Evolutionary conservation across 768 basidiomycete genomes (phyloP).

Genomic region (Russula vinacea): DNA sequence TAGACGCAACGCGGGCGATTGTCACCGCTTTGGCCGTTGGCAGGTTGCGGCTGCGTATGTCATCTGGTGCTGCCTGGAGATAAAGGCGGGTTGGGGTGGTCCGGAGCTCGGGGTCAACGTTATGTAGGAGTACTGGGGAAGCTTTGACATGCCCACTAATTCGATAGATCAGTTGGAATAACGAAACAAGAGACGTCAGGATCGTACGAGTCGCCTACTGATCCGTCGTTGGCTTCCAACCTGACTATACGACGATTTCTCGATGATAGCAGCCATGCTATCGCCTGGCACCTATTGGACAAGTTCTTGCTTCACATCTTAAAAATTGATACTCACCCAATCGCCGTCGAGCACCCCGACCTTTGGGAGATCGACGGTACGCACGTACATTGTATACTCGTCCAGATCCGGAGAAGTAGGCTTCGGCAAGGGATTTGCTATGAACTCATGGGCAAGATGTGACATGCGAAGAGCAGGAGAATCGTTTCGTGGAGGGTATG

Average conservation of each 20-base stretch:
- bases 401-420: constrained; percentile 42
- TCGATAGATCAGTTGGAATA: not conserved
- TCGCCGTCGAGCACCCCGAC: constrained; percentile 70
- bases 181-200: constrained; percentile 1
- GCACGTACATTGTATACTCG: constrained; percentile 57
- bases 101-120: constrained; percentile 41
- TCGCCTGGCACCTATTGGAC: constrained; percentile 43
- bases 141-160: constrained; percentile 42
- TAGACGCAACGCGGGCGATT: constrained; percentile 77
- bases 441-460: constrained; percentile 29
- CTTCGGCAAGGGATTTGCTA: constrained; percentile 36
- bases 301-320: not conserved
- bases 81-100: constrained; percentile 34
- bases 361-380: constrained; percentile 58
- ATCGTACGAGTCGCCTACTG: constrained; percentile 41
- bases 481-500: constrained; percentile 13
- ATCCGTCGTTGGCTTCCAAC: constrained; percentile 50
- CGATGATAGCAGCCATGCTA: constrained; percentile 37
- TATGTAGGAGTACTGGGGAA: constrained; percentile 54
- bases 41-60: constrained; percentile 53
- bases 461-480: constrained; percentile 25
- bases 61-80: constrained; percentile 58
- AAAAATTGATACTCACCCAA: constrained; percentile 54
- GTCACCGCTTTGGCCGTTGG: constrained; percentile 69
- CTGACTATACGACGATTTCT: constrained; percentile 51